Evolutionary conservation across 345 rosid genomes (phyloP), one percentile per base, ranked within the genome.

Genomic region (Camelina neglecta): DNA sequence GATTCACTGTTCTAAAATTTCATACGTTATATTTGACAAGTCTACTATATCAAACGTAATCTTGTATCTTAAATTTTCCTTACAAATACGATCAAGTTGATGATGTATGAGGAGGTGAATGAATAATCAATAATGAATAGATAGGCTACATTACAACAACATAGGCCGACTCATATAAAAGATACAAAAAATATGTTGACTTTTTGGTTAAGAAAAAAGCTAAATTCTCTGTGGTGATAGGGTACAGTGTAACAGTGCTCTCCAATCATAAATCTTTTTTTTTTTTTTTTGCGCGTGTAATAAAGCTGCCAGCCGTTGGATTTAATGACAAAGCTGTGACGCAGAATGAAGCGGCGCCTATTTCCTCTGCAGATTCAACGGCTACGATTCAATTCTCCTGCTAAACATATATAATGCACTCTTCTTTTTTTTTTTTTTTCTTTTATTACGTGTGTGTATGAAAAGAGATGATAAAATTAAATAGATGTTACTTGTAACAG

Each of bases 301-400:
- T 75, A 70, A 80, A 75, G 82, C 76, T 80, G 82, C 26, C 42
- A 64, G 76, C 82, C 82, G 82, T 79, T 79, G 76, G 82, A 79
- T 79, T 79, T 74, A 79, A 79, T 61, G 71, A 69, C 71, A 74
- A 79, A 79, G 78, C 75, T 74, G 75, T 69, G 75, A 56, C 75
- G 79, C 78, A 74, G 75, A 61, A 73, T 39, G 66, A 74, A 79
- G 45, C 82, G 78, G 75, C 75, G 57, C 65, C 57, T 79, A 71
- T 64, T 49, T 74, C 65, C 20, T 78, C 60, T 74, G 62, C 61
- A 60, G 56, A 69, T 68, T 79, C 72, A 74, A 79, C 82, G 79
- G 79, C 71, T 56, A 69, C 8, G 67, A 60, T 69, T 73, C 13
- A 63, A 4, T 45, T 39, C 5, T 56, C 5, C 3, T 73, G 70